Conservation (phyloP, 805 yeast species). For the Saccharomycopsis oosterbeekiorum region DNA sequence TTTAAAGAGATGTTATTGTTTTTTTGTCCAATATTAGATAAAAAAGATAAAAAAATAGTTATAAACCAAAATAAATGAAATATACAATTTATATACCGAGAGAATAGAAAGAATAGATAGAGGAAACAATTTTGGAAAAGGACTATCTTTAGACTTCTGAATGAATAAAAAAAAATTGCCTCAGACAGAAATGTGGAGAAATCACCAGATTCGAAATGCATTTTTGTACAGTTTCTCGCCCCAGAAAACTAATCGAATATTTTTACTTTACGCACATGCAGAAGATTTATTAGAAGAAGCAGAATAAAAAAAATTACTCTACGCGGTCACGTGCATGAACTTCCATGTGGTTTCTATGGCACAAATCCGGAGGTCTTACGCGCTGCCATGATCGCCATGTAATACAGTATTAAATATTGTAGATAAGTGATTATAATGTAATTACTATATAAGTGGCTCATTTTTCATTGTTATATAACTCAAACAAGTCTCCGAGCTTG, state of each 20-base stretch:
- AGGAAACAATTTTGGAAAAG: neutral
- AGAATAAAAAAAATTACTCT: neutral
- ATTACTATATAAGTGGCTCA: neutral
- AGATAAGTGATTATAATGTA: neutral
- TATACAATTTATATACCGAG: neutral
- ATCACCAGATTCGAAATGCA: neutral
- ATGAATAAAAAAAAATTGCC: neutral
- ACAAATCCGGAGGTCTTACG: no score
- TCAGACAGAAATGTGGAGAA: constrained; percentile 1
- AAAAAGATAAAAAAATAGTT: neutral
- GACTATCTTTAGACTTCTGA: neutral
- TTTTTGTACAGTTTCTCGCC: neutral
- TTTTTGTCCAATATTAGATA: no score
- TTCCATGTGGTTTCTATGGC: no score
- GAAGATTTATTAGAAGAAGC: neutral
- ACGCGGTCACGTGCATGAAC: neutral
- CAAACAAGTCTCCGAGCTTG: constrained; percentile 69
- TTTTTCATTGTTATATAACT: constrained; percentile 26
- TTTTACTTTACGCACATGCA: neutral
- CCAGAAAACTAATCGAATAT: neutral
- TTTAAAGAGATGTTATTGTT: neutral
- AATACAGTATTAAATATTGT: no score
- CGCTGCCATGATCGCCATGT: no score
- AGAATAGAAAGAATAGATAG: neutral
- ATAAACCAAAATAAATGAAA: neutral